Evolutionary conservation across 352 stramenopile species (phyloP).

Genomic region (Globisporangium okanoganense): DNA sequence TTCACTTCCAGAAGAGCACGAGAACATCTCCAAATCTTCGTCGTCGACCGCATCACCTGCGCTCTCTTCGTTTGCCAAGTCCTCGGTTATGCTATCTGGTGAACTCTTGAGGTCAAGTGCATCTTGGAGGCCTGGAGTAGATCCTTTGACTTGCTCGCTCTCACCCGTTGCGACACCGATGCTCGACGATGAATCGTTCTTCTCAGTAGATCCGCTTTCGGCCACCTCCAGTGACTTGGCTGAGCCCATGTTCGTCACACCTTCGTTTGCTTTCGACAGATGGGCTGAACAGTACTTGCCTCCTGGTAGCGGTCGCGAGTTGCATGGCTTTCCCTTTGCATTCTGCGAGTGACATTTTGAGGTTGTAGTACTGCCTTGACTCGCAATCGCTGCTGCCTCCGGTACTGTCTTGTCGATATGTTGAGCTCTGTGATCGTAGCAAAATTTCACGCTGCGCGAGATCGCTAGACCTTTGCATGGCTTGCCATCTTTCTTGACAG

Average conservation of each 20-base stretch:
- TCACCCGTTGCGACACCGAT: background rate
- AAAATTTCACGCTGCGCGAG: constrained; percentile 29
- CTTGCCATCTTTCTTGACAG: constrained; percentile 24
- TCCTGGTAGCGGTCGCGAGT: constrained; percentile 21
- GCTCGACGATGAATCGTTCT: background rate
- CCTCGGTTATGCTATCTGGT: background rate
- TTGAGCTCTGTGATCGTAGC: constrained; percentile 21
- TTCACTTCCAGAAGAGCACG: constrained; percentile 28
- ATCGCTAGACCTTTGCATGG: constrained; percentile 33
- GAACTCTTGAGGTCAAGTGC: no score
- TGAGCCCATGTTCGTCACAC: background rate
- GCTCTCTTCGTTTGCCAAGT: background rate
- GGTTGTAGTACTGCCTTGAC: background rate
- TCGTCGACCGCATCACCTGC: background rate
- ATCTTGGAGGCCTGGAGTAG: background rate
- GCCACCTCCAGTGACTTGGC: background rate
- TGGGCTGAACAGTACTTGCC: constrained; percentile 41
- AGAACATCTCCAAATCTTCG: constrained; percentile 17
- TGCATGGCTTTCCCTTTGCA: constrained; percentile 46
- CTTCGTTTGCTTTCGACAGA: background rate
- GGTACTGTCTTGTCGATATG: background rate
- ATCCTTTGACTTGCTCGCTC: background rate
- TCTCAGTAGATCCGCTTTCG: background rate
- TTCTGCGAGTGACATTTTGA: constrained; percentile 31
- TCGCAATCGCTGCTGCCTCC: background rate